Conservation (phyloP, 164 flowering plant genomes). For the Magnolia officinalis region DNA sequence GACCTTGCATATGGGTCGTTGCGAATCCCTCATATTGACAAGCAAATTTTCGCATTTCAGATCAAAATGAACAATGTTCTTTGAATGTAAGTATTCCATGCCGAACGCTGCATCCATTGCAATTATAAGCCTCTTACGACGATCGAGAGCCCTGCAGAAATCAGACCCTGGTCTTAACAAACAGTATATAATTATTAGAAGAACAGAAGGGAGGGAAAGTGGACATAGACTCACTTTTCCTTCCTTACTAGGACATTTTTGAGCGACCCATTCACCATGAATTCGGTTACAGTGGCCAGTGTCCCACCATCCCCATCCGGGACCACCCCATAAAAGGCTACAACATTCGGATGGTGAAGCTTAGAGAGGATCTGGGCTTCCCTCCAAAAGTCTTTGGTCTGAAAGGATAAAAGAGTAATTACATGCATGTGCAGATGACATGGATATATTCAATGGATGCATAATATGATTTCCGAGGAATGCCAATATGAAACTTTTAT, state of each 20-base stretch:
- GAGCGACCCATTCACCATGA: conserved; percentile 78
- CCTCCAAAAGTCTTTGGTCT: conserved; percentile 85
- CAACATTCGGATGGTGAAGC: conserved; percentile 89
- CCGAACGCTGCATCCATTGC: conserved; percentile 94
- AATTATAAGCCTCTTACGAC: conserved; percentile 63
- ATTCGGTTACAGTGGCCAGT: conserved; percentile 84
- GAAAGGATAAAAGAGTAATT: conserved; percentile 5
- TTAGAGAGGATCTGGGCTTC: conserved; percentile 75
- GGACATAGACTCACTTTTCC: conserved; percentile 40
- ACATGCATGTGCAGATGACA: too few species aligned
- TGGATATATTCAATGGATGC: too few species aligned
- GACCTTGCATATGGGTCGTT: conserved; percentile 87
- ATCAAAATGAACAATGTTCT: conserved; percentile 82
- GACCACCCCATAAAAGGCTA: conserved; percentile 84
- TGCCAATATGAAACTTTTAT: too few species aligned
- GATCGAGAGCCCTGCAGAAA: conserved; percentile 61
- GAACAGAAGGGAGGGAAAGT: neutral
- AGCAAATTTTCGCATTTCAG: conserved; percentile 87
- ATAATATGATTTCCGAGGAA: too few species aligned
- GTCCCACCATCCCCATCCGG: conserved; percentile 80
- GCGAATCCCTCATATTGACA: conserved; percentile 78
- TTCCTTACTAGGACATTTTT: conserved; percentile 58
- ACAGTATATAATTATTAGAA: neutral
- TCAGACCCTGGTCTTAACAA: conserved; percentile 2
- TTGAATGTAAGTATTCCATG: conserved; percentile 84